phyloP scores from a whole-genome alignment of 1,284 basidiomycete genomes.

The Athelia psychrophila region DNA sequence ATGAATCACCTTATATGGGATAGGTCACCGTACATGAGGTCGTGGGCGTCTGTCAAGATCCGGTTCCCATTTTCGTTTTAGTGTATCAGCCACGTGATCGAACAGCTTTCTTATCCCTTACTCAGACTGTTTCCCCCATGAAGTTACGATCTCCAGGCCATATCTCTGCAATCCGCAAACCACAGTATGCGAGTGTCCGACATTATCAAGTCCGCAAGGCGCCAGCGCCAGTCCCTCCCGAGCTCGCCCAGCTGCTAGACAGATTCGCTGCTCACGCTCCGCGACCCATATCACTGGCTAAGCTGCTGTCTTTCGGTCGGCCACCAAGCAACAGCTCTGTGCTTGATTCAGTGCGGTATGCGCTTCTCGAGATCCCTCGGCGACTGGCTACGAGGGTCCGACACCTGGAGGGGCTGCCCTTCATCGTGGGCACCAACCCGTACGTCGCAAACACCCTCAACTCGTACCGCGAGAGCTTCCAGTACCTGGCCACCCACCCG shows the following conservation, averaged over 20 bases:
- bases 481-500: constrained; percentile 69
- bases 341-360: constrained; percentile 66
- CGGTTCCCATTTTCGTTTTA: too few relatives aligned
- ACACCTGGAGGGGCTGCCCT: constrained; percentile 70
- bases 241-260: constrained; percentile 46
- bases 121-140: too few relatives aligned
- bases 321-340: constrained; percentile 69
- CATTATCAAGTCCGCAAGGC: constrained; percentile 1
- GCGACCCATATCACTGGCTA: constrained; percentile 63
- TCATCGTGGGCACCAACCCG: constrained; percentile 90
- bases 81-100: too few relatives aligned
- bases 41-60: too few relatives aligned
- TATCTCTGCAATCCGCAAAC: neutral
- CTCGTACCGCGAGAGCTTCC: constrained; percentile 75
- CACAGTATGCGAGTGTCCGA: neutral
- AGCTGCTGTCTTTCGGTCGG: constrained; percentile 69
- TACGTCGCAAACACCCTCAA: constrained; percentile 76
- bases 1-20: too few relatives aligned
- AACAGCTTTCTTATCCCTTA: too few relatives aligned
- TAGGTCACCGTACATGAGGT: too few relatives aligned
- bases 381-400: constrained; percentile 70
- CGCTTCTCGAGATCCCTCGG: constrained; percentile 70
- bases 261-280: constrained; percentile 56
- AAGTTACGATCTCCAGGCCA: neutral
- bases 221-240: constrained; percentile 28